Evolutionary conservation across 2,329 filamentous ascomycete genomes (phyloP), one percentile per base, ranked within the genome.

Genomic region (Hypoxylon sp.): DNA sequence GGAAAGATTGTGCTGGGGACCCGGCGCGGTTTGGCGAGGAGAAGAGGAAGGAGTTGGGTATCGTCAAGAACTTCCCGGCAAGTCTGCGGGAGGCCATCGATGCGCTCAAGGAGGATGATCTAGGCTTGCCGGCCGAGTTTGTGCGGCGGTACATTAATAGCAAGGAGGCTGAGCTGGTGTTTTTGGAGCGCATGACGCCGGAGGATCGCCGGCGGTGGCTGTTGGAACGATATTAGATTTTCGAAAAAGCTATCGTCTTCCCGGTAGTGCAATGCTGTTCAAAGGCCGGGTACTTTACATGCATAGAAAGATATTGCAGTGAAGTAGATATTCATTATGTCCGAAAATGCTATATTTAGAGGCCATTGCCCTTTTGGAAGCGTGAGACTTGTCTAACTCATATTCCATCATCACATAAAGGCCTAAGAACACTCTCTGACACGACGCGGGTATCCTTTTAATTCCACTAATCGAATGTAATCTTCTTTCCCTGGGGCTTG

Each of bases 401-500:
- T 11, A 14, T 35, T n/a, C 17, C 19, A 31, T 35, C 24, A 35
- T 35, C 53, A 47, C n/a, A 14, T 1, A 29, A 14, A 46, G 14
- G 37, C 5, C 29, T 39, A 5, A 13, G 9, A 29, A 29, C n/a
- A 10, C 19, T 31, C 10, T 1, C 31, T 4, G 17, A 17, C 13
- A 29, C 39, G 33, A 39, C 26, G 8, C 8, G 37, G 51, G 51
- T 53, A 54, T 69, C 26, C n/a, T 19, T 60, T 17, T 39, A 24
- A 52, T 26, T 31, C 13, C 42, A 19, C 78, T 84, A 92, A 76
- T 94, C 93, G 81, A 97, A 97, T 0, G 89, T 93, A 63, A 88
- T 89, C 84, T 96, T 97, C 81, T 90, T 94, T 62, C 94, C 94
- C 70, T 91, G 87, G 6, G 87, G 86, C 80, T 92, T 90, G 22